Evolutionary conservation across 1,284 basidiomycete species (phyloP).

Genomic region (Dichomitus squalens): DNA sequence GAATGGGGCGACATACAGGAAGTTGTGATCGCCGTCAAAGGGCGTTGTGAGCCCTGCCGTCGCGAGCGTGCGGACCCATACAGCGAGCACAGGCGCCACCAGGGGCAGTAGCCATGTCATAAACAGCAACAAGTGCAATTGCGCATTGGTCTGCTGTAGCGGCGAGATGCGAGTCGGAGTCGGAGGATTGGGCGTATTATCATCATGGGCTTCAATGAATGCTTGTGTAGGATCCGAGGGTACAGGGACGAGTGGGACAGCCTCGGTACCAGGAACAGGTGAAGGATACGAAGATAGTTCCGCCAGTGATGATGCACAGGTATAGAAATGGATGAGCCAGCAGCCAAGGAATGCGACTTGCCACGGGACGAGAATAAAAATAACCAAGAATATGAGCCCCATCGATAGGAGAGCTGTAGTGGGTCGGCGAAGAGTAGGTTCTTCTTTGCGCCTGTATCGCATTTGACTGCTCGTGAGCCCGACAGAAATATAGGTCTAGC

Average conservation of each 20-base stretch:
- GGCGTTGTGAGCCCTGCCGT: conserved; percentile 75
- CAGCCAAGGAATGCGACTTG: conserved; percentile 88
- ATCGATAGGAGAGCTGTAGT: conserved; percentile 61
- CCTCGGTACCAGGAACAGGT: background rate
- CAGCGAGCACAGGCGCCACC: conserved; percentile 77
- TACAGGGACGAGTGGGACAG: conserved; percentile 22
- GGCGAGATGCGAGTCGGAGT: background rate
- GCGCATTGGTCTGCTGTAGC: conserved; percentile 45
- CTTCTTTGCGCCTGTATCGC: conserved; percentile 37
- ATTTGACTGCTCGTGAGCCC: background rate
- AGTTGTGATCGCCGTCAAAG: conserved; percentile 79
- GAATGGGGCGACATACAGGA: conserved; percentile 67
- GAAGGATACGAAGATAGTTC: conserved; percentile 8
- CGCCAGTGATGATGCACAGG: conserved; percentile 46
- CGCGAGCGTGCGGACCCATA: conserved; percentile 86
- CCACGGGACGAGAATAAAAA: conserved; percentile 82
- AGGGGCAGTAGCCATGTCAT: conserved; percentile 86
- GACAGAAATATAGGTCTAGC: background rate
- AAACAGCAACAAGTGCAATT: conserved; percentile 69
- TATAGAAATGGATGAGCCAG: conserved; percentile 75
- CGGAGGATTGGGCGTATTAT: background rate
- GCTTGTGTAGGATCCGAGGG: background rate
- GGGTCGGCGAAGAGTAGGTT: conserved; percentile 35
- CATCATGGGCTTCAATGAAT: background rate
- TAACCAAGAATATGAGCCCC: conserved; percentile 59